A percentile compares a stretch with the other conserved stretches of the same genome.
Evolutionary conservation across 192 early-diverging fungal species (phyloP).

Genomic region (Dissophora globulifera): DNA sequence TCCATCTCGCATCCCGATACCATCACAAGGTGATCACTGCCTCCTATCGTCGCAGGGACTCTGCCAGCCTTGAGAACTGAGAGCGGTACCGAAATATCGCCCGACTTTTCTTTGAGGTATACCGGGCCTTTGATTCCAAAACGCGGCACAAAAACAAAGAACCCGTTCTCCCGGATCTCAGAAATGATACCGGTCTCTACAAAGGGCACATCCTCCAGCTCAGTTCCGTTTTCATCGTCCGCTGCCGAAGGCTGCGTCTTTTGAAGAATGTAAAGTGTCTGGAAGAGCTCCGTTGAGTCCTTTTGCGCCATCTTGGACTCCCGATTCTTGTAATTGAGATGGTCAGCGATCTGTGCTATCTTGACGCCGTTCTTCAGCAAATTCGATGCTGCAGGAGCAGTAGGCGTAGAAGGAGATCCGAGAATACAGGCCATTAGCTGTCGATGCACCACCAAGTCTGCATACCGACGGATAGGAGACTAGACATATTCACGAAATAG

Average conservation of each 20-base stretch:
- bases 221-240: conserved; percentile 4
- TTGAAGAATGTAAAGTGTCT: conserved; percentile 73
- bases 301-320: conserved; percentile 81
- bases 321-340: conserved; percentile 76
- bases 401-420: background rate
- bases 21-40: background rate
- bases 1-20: conserved; percentile 47
- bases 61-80: conserved; percentile 64
- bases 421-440: conserved; percentile 67
- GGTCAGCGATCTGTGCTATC: conserved; percentile 54
- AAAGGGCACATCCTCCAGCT: conserved; percentile 46
- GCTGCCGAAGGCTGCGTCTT: conserved; percentile 41
- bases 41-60: conserved; percentile 26
- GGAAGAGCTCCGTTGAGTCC: conserved; percentile 85
- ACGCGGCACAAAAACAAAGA: conserved; percentile 68
- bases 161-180: conserved; percentile 77
- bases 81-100: conserved; percentile 63
- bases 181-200: conserved; percentile 73
- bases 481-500: conserved; percentile 1
- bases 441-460: conserved; percentile 82
- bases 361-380: conserved; percentile 51
- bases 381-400: conserved; percentile 13
- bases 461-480: conserved; percentile 84
- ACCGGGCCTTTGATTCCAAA: conserved; percentile 79
- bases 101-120: conserved; percentile 70